Base-by-base conservation (phyloP, 2,329 filamentous ascomycete species). In the Alternaria tenuissima region DNA sequence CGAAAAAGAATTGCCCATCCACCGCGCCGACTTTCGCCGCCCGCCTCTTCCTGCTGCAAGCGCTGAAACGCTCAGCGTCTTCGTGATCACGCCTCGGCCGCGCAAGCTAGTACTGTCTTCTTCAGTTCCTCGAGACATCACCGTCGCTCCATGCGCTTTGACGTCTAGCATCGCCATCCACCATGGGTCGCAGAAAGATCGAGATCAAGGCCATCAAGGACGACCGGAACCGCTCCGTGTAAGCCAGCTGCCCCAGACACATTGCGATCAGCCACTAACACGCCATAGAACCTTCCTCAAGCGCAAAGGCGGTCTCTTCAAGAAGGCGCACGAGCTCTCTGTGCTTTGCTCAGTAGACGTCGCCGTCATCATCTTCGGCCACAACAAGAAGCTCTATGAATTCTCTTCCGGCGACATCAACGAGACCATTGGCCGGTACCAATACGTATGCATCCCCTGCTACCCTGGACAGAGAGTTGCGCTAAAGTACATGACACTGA, bases 141-240 rank as follows among this genome's bases (percentile, higher is more conserved):
- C 56, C 52, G 52, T 56, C 55, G 57, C 61, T 68, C 71, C 58
- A 76, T 77, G 73, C 69, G 68, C 74, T 38, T 68, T 67, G 66
- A 65, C 71, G 55, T 62, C 65, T 74, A 61, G 42, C 61, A 52
- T 63, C 52, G 42, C 41, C 48, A 54, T 48, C 53, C 67, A 76
- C 59, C 63, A 99, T 99, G 95, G 95, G 95, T 80, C 90, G 95
- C 81, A 89, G 95, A 87, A 99, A 99, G 88, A 99, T 99, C 79
- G 95, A 98, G 85, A 98, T 99, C 86, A 97, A 97, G 83, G 93
- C 94, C 72, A 98, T 98, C 86, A 97, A 97, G 82, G 94, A 97
- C 88, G 94, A 97, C 81, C 89, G 94, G 75, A 97, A 97, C 79
- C 93, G 94, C 79, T 97, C 94, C 75, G 94, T 97, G 94, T 97